Base-by-base conservation (phyloP, 2,329 filamentous ascomycete species). In the Dendryphion nanum region DNA sequence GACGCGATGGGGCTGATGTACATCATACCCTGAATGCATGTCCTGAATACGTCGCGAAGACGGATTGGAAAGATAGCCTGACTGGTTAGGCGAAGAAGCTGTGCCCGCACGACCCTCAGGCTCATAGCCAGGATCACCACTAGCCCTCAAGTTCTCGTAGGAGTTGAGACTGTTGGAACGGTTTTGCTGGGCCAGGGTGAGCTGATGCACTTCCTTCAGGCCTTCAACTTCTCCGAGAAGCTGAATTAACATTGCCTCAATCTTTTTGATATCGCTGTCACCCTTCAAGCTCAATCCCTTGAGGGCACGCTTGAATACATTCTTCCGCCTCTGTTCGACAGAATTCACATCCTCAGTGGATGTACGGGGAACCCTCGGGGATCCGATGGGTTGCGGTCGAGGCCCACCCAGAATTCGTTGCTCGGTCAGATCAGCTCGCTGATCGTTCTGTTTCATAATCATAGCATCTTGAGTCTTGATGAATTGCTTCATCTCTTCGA, bases 401-500 rank as follows among this genome's bases (percentile, higher is more conserved):
- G 93, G 90, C 0, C 91, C 91, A 37, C 86, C 84, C 44, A 97
- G 79, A 30, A 87, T 80, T 51, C 85, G 88, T 54, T 94, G 84
- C 18, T 87, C 80, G 1, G 89, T 88, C 60, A 86, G 83, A 47
- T 95, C 89, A 8, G 91, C 91, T 59, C 91, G 88, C 55, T 87
- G 86, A 53, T 90, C 84, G n/a, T 87, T 86, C 46, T 86, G 83
- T 26, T 86, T 83, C 66, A 96, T 88, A 57, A 97, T 86, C 57
- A 89, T 79, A 42, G 88, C 87, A 58, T 96, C 91, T 43, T 94
- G 91, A 49, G 94, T 86, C 34, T 86, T 85, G 44, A 98, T 85
- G 58, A 95, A 85, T 48, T 84, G 86, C 73, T 93, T 96, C 77
- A 98, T 86, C 55, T 95, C 90, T 50, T 95, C 88, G 60, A 97